Percentiles rank a stretch among this genome's conserved stretches.
These are phyloP conservation scores for Fusarium lateritium DNA, from an alignment of 2,329 filamentous ascomycete species.

Conservation along the genomic window DNA sequence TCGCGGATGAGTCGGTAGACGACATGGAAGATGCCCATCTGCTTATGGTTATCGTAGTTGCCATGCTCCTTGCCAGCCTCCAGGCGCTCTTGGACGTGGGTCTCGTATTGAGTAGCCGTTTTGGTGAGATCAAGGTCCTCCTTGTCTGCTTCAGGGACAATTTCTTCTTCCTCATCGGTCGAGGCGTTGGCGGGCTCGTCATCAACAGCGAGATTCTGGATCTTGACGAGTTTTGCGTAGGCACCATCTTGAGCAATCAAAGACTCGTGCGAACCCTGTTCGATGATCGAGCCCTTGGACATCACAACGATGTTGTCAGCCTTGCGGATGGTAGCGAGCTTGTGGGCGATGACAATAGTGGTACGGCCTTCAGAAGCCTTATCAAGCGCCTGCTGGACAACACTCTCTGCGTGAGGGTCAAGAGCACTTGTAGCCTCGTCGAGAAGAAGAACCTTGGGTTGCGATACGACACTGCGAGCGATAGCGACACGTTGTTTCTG, in stretches of 20 bases:
- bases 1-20: slow-evolving; percentile 55
- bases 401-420: slow-evolving; percentile 58
- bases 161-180: slow-evolving; percentile 48
- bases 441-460: slow-evolving; percentile 73
- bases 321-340: slow-evolving; percentile 59
- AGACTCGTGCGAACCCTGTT: slow-evolving; percentile 60
- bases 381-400: slow-evolving; percentile 69
- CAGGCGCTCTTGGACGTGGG: slow-evolving; percentile 51
- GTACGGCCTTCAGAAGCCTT: slow-evolving; percentile 69
- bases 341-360: slow-evolving; percentile 74
- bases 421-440: slow-evolving; percentile 76
- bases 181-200: slow-evolving; percentile 39
- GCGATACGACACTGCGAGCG: slow-evolving; percentile 72
- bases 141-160: slow-evolving; percentile 30
- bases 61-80: slow-evolving; percentile 55
- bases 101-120: slow-evolving; percentile 52
- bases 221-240: slow-evolving; percentile 67
- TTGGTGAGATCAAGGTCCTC: slow-evolving; percentile 45
- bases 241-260: slow-evolving; percentile 64
- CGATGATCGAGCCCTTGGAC: slow-evolving; percentile 46
- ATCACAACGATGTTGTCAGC: slow-evolving; percentile 54
- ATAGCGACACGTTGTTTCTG: slow-evolving; percentile 77
- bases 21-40: slow-evolving; percentile 50
- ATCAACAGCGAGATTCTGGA: slow-evolving; percentile 55
- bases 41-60: slow-evolving; percentile 55